A percentile compares a stretch with the other conserved stretches of the same genome.
Conservation (phyloP, 371 early-diverging fungal species). For the Mucor irregularis region DNA sequence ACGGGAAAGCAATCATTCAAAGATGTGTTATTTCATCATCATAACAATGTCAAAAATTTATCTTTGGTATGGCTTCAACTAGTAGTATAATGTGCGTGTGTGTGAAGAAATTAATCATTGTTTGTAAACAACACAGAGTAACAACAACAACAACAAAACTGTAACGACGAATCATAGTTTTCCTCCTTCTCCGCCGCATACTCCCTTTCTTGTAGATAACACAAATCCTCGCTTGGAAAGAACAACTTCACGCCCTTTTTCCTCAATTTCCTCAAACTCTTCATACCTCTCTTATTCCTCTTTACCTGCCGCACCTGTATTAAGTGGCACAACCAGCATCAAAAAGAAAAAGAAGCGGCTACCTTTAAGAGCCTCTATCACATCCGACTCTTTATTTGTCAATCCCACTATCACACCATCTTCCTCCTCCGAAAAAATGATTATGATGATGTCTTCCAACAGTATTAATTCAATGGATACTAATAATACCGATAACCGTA, state of each 20-base stretch:
- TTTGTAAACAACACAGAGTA: neutral
- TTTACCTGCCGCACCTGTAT: constrained; percentile 17
- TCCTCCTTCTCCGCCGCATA: constrained; percentile 5
- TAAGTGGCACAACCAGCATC: constrained; percentile 9
- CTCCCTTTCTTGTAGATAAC: constrained; percentile 1
- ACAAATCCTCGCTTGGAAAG: constrained; percentile 1
- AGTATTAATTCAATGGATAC: neutral
- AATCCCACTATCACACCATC: neutral
- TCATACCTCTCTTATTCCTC: constrained; percentile 12
- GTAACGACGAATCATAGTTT: constrained; percentile 1
- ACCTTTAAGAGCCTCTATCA: neutral
- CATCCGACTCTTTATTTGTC: neutral
- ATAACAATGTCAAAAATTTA: neutral
- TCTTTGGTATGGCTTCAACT: too few species aligned
- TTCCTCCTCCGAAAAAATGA: neutral
- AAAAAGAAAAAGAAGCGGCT: constrained; percentile 16
- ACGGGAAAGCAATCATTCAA: constrained; percentile 7
- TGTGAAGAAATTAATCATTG: too few species aligned
- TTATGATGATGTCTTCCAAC: constrained; percentile 3
- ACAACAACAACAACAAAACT: constrained; percentile 7
- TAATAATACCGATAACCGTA: neutral
- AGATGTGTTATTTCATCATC: neutral
- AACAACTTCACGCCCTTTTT: constrained; percentile 10
- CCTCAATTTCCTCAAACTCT: constrained; percentile 4
- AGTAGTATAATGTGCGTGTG: neutral